phyloP scores from a whole-genome alignment of 2,329 filamentous ascomycete genomes.

The Alternaria sp. region DNA sequence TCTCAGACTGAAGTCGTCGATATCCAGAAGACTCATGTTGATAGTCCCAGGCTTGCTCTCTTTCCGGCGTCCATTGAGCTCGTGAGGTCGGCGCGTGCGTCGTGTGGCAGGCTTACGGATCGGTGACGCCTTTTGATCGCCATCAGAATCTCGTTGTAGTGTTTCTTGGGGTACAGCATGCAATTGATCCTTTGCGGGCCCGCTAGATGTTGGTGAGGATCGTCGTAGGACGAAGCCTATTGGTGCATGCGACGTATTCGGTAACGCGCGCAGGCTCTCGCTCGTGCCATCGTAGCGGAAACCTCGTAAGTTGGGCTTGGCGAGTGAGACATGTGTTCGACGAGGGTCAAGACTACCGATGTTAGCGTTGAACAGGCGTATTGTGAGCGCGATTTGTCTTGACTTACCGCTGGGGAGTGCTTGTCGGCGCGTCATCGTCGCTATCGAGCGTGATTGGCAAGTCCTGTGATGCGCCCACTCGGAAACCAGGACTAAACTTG shows the following conservation, averaged over 20 bases:
- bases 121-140: too few relatives aligned
- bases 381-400: not conserved
- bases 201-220: not conserved
- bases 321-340: not conserved
- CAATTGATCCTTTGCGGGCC: not conserved
- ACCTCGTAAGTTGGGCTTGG: not conserved
- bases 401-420: not conserved
- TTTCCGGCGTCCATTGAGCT: too few relatives aligned
- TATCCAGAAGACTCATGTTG: constrained; percentile 18
- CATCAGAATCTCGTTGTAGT: not conserved
- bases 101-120: not conserved
- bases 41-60: not conserved
- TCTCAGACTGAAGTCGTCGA: constrained; percentile 16
- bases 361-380: not conserved
- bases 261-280: not conserved
- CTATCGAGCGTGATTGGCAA: constrained; percentile 22
- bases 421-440: not conserved
- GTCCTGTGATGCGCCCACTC: not conserved
- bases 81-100: not conserved
- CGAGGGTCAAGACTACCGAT: not conserved
- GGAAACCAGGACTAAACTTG: not conserved
- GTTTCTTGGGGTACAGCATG: not conserved
- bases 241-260: not conserved
- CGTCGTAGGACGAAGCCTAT: not conserved
- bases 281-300: not conserved